Conservation (phyloP, 768 basidiomycete genomes). For the Gloeophyllum trabeum region DNA sequence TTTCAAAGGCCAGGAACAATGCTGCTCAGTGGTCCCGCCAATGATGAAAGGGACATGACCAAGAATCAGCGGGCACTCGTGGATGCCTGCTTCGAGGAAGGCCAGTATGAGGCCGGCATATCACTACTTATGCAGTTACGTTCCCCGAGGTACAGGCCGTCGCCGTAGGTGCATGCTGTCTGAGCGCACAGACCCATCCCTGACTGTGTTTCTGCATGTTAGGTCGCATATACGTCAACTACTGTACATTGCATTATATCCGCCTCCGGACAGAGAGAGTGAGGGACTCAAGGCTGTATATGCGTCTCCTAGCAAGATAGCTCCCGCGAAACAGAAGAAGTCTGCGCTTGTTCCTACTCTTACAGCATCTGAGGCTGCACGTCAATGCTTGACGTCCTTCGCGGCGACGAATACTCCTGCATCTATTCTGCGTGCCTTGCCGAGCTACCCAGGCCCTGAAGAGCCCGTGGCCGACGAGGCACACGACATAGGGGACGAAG, state of each 20-base stretch:
- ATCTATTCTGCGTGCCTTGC: constrained; percentile 42
- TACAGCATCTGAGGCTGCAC: constrained; percentile 37
- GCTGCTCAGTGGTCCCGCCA: too few relatives aligned
- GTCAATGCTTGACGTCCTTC: constrained; percentile 42
- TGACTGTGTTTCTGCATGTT: background rate
- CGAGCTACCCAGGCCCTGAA: constrained; percentile 24
- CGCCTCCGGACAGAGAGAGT: constrained; percentile 20
- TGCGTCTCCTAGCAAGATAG: constrained; percentile 21
- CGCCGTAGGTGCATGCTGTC: constrained; percentile 30
- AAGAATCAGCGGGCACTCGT: constrained; percentile 43
- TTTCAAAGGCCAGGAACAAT: too few relatives aligned
- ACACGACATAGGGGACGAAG: constrained; percentile 16
- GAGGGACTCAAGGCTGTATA: constrained; percentile 11
- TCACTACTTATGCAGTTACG: constrained; percentile 51
- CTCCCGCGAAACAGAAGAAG: constrained; percentile 24
- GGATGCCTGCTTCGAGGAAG: constrained; percentile 68
- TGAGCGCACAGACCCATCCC: background rate
- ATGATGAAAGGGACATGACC: constrained; percentile 38
- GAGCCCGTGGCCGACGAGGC: constrained; percentile 3
- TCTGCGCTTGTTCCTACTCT: constrained; percentile 30
- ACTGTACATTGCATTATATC: constrained; percentile 60
- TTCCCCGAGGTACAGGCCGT: constrained; percentile 43
- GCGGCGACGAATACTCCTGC: constrained; percentile 43
- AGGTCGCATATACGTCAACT: constrained; percentile 55
- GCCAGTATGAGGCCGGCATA: constrained; percentile 63